phyloP scores from a whole-genome alignment of 1,284 basidiomycete genomes.

The Chondrostereum purpureum region DNA sequence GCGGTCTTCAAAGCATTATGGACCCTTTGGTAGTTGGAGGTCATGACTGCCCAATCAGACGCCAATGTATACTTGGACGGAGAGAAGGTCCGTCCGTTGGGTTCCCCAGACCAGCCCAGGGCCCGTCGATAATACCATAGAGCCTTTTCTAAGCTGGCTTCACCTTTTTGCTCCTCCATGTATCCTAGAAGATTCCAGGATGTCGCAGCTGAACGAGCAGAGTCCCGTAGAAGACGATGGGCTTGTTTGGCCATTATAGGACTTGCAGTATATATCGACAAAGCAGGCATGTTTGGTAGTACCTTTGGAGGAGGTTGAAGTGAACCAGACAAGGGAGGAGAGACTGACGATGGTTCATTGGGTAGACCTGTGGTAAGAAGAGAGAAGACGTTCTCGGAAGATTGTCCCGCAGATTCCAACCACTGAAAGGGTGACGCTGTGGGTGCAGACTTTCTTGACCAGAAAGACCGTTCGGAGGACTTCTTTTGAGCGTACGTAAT shows the following conservation, averaged over 20 bases:
- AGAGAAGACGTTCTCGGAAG: no score
- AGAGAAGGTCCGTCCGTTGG: constrained; percentile 25
- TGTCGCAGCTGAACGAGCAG: constrained; percentile 61
- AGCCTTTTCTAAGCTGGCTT: constrained; percentile 26
- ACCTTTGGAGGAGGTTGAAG: constrained; percentile 40
- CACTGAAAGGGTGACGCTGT: no score
- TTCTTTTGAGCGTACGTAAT: constrained; percentile 56
- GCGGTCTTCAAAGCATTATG: no score
- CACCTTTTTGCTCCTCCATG: constrained; percentile 29
- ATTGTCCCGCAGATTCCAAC: no score
- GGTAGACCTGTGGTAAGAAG: no score
- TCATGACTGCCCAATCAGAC: constrained; percentile 49
- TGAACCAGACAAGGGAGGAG: no score
- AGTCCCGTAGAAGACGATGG: constrained; percentile 56
- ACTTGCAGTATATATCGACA: constrained; percentile 37
- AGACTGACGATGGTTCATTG: no score
- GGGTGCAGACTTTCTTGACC: constrained; percentile 58
- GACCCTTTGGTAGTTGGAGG: constrained; percentile 26
- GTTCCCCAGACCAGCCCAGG: constrained; percentile 46
- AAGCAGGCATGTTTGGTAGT: constrained; percentile 29
- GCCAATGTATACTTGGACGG: constrained; percentile 47
- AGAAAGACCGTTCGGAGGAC: constrained; percentile 28
- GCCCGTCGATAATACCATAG: constrained; percentile 35
- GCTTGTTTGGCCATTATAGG: constrained; percentile 49
- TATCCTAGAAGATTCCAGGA: constrained; percentile 54